Evolutionary conservation across 352 stramenopile genomes (phyloP), one percentile per base, ranked within the genome.

Genomic region (Phytophthora foliorum): DNA sequence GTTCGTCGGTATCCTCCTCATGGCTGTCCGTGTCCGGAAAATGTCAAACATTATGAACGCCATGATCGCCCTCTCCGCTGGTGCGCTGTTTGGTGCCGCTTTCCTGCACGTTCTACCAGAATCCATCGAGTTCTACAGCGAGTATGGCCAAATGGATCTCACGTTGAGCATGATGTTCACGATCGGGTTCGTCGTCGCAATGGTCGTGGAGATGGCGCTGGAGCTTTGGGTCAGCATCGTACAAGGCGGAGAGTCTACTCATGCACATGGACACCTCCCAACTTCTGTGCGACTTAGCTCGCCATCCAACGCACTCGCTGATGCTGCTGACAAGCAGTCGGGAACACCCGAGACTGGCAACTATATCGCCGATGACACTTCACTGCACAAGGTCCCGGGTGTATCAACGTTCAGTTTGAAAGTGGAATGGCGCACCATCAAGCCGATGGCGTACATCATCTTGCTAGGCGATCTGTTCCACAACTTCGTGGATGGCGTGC

Each of bases 401-500:
- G 82, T 6, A 31, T 72, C 60, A 24, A 66, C 22, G 38, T 82
- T 73, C 42, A 75, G 57, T 29, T 57, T 86, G 13, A 54, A 57
- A 27, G 75, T 83, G 4, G 53, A 83, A 7, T 86, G 78, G 78
- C 24, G 52, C 10, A 39, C 24, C 22, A 86, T 86, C 63, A 82
- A 82, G 24, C 78, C 78, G 2, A 86, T 86, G 78, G 78, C 78
- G 7, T 86, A 82, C 64, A 83, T 88, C 54, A 89, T 97, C 62
- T 72, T 93, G 13, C 34, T 97, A n/a, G 92, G 90, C 17, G 91
- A 97, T 59, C 59, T 88, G 29, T 91, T 96, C 62, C 88, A 97
- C 67, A 96, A 96, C 82, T 97, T 97, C 74, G 80, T 88, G 13
- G 92, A 97, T 71, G 92, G 91, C 21, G 77, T 96, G 11, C 82